A percentile compares a stretch with the other conserved stretches of the same genome.
Evolutionary conservation across 495 filamentous ascomycete genomes (phyloP).

Genomic region (Lasiosphaeria miniovina): DNA sequence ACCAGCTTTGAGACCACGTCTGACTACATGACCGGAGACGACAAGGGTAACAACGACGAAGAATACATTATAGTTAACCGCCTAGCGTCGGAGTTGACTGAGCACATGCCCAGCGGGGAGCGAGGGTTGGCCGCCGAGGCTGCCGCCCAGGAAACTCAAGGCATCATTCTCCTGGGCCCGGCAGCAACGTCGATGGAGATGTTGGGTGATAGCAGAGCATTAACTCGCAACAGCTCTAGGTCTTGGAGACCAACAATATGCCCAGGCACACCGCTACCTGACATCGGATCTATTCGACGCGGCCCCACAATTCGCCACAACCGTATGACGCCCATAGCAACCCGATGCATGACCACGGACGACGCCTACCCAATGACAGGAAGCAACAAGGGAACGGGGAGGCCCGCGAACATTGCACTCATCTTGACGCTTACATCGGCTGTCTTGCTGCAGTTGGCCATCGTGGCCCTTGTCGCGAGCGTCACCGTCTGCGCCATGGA

Average conservation of each 20-base stretch:
- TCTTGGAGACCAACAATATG: not conserved
- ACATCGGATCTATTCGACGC: constrained; percentile 18
- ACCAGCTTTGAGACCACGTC: no score
- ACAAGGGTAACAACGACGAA: no score
- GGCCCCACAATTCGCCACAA: constrained; percentile 17
- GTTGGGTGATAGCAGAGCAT: not conserved
- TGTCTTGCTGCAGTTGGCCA: constrained; percentile 11
- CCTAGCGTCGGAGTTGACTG: no score
- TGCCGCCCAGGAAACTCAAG: no score
- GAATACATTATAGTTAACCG: no score
- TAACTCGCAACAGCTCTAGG: not conserved
- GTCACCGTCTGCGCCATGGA: constrained; percentile 11
- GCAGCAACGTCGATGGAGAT: not conserved
- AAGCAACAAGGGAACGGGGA: not conserved
- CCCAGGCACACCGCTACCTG: constrained; percentile 1
- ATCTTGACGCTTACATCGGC: constrained; percentile 7
- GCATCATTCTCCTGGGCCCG: no score
- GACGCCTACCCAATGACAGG: not conserved
- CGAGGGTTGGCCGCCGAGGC: no score
- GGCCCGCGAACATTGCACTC: not conserved
- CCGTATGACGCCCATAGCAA: constrained; percentile 12
- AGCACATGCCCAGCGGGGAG: no score
- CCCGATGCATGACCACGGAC: not conserved
- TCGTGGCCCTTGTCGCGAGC: constrained; percentile 17
- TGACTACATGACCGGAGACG: no score